Evolutionary conservation across 2,329 filamentous ascomycete genomes (phyloP).

Genomic region (Ophiostoma australiae): DNA sequence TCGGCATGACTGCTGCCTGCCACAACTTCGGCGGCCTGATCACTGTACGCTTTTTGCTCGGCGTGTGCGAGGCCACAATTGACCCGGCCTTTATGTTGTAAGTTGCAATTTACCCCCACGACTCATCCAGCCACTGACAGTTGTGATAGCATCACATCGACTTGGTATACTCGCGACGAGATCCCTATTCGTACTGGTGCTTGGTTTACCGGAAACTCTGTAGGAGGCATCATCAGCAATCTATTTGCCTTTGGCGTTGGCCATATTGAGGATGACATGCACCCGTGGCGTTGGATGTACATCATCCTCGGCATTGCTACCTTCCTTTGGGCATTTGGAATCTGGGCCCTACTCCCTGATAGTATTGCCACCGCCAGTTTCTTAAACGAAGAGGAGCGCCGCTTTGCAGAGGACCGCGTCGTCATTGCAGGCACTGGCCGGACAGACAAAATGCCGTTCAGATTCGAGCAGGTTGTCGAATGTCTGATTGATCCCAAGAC

Average conservation of each 20-base stretch:
- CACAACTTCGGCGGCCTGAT: slow-evolving; percentile 9
- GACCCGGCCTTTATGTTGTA: slow-evolving; percentile 14
- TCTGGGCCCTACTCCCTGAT: slow-evolving; percentile 5
- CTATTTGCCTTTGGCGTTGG: slow-evolving; percentile 10
- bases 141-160: not conserved
- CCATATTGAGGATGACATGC: slow-evolving; percentile 9
- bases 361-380: slow-evolving; percentile 5
- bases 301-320: slow-evolving; percentile 7
- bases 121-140: not conserved
- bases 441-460: slow-evolving; percentile 9
- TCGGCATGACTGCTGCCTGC: slow-evolving; percentile 5
- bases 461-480: not conserved
- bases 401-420: not conserved
- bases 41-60: not conserved
- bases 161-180: slow-evolving; percentile 13
- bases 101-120: not conserved
- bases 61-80: not conserved
- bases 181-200: slow-evolving; percentile 7
- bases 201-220: slow-evolving; percentile 13
- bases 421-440: slow-evolving; percentile 11
- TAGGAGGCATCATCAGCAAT: slow-evolving; percentile 10
- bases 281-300: slow-evolving; percentile 16
- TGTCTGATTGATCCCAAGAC: slow-evolving; percentile 11
- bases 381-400: not conserved
- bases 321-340: slow-evolving; percentile 9